Conservation (phyloP, 441 rosid species). For the Pelargonium myrrhifolium region DNA sequence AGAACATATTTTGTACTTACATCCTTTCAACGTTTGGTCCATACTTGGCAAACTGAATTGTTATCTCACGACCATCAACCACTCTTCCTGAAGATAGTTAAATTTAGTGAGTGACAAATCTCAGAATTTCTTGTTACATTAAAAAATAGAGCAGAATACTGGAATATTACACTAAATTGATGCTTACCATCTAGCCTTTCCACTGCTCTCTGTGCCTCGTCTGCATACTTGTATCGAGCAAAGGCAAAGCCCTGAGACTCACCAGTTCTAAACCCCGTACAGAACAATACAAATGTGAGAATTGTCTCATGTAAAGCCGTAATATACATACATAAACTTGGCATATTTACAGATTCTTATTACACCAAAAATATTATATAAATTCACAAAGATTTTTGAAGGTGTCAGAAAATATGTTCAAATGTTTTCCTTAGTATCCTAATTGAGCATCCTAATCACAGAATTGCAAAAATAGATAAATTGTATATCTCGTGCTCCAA, state of each 20-base stretch:
- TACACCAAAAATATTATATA: too few relatives aligned
- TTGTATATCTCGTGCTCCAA: neutral
- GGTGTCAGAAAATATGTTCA: too few relatives aligned
- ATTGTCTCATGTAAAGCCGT: too few relatives aligned
- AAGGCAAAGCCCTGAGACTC: constrained; percentile 75
- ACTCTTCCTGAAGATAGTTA: constrained; percentile 43
- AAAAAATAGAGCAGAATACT: neutral
- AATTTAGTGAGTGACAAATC: neutral
- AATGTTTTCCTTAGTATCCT: too few relatives aligned
- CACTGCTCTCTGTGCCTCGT: constrained; percentile 71
- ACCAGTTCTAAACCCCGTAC: constrained; percentile 39
- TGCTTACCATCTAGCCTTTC: constrained; percentile 56
- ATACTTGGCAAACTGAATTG: constrained; percentile 68
- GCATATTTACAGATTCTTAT: too few relatives aligned
- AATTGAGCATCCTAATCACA: neutral
- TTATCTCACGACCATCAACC: constrained; percentile 70
- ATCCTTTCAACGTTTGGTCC: constrained; percentile 70
- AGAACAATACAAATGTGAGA: neutral
- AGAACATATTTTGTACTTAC: constrained; percentile 26
- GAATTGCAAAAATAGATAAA: neutral
- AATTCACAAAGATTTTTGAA: too few relatives aligned
- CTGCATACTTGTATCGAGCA: constrained; percentile 66
- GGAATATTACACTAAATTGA: neutral
- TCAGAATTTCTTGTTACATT: neutral
- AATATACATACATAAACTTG: neutral